Evolutionary conservation across 768 basidiomycete genomes (phyloP).

Genomic region (Podaxis sp.): DNA sequence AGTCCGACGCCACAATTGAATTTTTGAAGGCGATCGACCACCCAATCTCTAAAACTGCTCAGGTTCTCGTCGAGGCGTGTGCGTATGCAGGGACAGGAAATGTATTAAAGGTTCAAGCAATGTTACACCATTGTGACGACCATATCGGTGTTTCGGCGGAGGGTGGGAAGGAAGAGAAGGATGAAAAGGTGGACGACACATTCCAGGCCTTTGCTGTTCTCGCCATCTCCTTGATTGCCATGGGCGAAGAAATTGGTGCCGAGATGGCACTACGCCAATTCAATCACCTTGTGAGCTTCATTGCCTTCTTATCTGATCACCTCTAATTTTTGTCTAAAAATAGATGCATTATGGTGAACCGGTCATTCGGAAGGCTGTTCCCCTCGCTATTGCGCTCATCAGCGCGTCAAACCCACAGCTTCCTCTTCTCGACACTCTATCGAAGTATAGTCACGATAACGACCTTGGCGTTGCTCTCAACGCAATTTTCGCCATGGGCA

Average conservation of each 20-base stretch:
- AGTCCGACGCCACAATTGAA: conserved; percentile 89
- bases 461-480: conserved; percentile 96
- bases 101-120: conserved; percentile 86
- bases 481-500: conserved; percentile 98
- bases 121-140: conserved; percentile 93
- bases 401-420: conserved; percentile 96
- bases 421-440: conserved; percentile 91
- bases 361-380: conserved; percentile 85
- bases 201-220: conserved; percentile 92
- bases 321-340: conserved; percentile 14
- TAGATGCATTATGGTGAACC: conserved; percentile 99
- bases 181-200: conserved; percentile 68
- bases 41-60: conserved; percentile 85
- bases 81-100: conserved; percentile 95
- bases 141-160: conserved; percentile 62
- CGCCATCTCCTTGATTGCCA: conserved; percentile 90
- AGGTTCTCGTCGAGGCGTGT: conserved; percentile 90
- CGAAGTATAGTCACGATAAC: conserved; percentile 98
- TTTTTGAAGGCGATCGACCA: conserved; percentile 92
- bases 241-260: conserved; percentile 97
- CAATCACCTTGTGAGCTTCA: conserved; percentile 79
- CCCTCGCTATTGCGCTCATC: conserved; percentile 91
- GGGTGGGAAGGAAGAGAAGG: conserved; percentile 37
- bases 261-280: conserved; percentile 98
- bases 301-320: neutral